Evolutionary conservation across 768 basidiomycete genomes (phyloP).

Genomic region (Mycena venus): DNA sequence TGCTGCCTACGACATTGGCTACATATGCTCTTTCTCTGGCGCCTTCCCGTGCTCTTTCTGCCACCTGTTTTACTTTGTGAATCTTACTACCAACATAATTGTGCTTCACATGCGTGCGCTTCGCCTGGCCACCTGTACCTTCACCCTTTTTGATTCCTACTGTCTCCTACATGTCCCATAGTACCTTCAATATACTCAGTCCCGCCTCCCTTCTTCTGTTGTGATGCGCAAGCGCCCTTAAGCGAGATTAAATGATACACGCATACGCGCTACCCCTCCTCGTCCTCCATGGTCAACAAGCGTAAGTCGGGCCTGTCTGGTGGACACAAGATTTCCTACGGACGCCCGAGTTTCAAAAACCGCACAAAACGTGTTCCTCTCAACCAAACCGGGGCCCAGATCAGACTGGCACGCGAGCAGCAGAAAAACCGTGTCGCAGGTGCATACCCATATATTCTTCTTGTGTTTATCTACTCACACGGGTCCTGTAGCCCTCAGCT

Average conservation of each 20-base stretch:
- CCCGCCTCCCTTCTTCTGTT: too few species aligned
- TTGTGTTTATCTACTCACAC: background rate
- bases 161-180: too few species aligned
- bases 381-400: background rate
- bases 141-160: too few species aligned
- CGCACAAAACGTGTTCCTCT: background rate
- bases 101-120: too few species aligned
- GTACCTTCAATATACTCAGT: too few species aligned
- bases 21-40: background rate
- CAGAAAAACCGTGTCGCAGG: background rate
- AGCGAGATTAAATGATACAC: background rate
- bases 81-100: too few species aligned
- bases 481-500: conserved; percentile 4
- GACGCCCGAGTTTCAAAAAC: background rate
- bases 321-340: background rate
- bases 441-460: background rate
- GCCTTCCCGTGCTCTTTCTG: too few species aligned
- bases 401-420: background rate
- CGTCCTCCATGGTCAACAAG: background rate
- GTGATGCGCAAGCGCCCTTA: too few species aligned
- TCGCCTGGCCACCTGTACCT: too few species aligned
- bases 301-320: background rate
- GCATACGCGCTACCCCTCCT: too few species aligned
- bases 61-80: too few species aligned
- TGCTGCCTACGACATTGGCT: background rate